Base-by-base conservation (phyloP, 768 basidiomycete genomes). In the Coprinopsis strossmayeri region DNA sequence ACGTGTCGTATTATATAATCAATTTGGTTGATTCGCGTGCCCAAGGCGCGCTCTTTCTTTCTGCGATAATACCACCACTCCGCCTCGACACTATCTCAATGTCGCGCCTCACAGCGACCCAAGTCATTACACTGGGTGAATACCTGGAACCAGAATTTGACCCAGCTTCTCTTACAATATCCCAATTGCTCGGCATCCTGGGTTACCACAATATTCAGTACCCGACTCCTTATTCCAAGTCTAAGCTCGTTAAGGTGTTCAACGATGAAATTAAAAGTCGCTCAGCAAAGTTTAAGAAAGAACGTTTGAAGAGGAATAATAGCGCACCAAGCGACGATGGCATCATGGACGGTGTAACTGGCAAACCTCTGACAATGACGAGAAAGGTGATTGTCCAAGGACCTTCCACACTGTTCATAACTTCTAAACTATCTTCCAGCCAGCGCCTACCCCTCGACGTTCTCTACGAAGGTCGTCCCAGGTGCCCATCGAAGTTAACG, bases 121-220 rank as follows among this genome's bases (percentile, higher is more conserved):
- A 92, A 64, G 70, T 92, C 46, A 83, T 92, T 57, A 71, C 64
- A 18, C 66, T 74, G 26, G 91, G 87, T 59, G 79, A 87, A 64
- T 92, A 92, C 64, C 80, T 92, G 52, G 74, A 87, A 52, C 76
- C 79, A 9, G 80, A 84, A 59, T 92, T 91, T 48, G 82, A 92
- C 55, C 81, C 91, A 15, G 53, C 74, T 1, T 66, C 76, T 1
- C 76, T 92, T 46, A 92, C 89, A 0, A 79, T 91, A 23, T 76
- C 87, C n/a, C 87, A 91, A 59, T 71, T 92, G 3, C 74, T 87
- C 10, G 89, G 87, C 38, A 69, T 92, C 26, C 72, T 92, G 48
- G 78, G 79, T 34, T 84, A 80, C 59, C 90, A 92, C 65, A 82
- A 84, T 55, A 68, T 91, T 60, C 74, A 71, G 37, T 88, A 82